Conservation (phyloP, 306 rosid species). For the Nissolia schottii region DNA sequence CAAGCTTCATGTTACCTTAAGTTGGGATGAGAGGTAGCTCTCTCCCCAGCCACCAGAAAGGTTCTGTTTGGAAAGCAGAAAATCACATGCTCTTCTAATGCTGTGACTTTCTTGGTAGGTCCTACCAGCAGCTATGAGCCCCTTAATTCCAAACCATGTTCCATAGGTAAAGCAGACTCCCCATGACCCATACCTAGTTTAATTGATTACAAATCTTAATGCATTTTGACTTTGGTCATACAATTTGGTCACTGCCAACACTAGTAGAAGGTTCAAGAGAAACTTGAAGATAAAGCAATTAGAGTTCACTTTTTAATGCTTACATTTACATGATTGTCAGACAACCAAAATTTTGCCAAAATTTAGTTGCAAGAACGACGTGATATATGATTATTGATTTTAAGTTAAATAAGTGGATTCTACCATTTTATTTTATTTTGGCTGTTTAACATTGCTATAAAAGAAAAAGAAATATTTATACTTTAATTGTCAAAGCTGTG, state of each 20-base stretch:
- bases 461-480: too few relatives aligned
- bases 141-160: slow-evolving; percentile 78
- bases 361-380: too few relatives aligned
- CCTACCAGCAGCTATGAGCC: slow-evolving; percentile 42
- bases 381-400: too few relatives aligned
- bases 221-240: neutral
- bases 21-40: slow-evolving; percentile 63
- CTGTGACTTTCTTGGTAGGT: slow-evolving; percentile 38
- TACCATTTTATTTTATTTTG: too few relatives aligned
- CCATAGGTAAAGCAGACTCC: slow-evolving; percentile 76
- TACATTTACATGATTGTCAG: too few relatives aligned
- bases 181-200: slow-evolving; percentile 68
- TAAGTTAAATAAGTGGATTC: too few relatives aligned
- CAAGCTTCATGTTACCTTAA: slow-evolving; percentile 35
- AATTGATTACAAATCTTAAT: neutral
- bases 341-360: too few relatives aligned
- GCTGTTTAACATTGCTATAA: too few relatives aligned
- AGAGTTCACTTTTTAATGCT: neutral
- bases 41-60: slow-evolving; percentile 75
- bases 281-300: neutral
- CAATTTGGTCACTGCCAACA: neutral
- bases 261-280: neutral
- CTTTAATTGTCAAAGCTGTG: too few relatives aligned
- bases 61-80: slow-evolving; percentile 63
- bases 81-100: slow-evolving; percentile 56